Percentiles rank a stretch among this genome's conserved stretches.
Conservation (phyloP, 306 rosid genomes). For the Clitoria ternatea region DNA sequence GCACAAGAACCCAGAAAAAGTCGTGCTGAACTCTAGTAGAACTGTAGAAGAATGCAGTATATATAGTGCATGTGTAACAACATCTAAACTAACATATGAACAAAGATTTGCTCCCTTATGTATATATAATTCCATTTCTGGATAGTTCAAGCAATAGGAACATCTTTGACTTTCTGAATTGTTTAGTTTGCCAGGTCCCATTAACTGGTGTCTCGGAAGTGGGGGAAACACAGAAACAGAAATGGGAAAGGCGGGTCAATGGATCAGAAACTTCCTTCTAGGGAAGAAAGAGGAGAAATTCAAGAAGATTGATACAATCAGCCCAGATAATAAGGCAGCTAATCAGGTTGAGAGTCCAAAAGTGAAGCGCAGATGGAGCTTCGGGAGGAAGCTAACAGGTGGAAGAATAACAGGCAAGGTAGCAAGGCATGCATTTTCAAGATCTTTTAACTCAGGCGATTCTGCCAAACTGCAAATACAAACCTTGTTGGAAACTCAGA, state of each 20-base stretch:
- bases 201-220: neutral
- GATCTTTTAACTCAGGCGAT: constrained; percentile 49
- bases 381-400: constrained; percentile 50
- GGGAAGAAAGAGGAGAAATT: constrained; percentile 55
- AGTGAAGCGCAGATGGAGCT: constrained; percentile 72
- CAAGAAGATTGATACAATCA: constrained; percentile 33
- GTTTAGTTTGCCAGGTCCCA: constrained; percentile 3
- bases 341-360: constrained; percentile 35
- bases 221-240: neutral
- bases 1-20: constrained; percentile 25
- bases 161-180: neutral
- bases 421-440: constrained; percentile 39
- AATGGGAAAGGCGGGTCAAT: constrained; percentile 78
- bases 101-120: neutral
- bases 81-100: constrained; percentile 15
- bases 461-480: constrained; percentile 29
- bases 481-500: constrained; percentile 20
- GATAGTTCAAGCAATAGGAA: neutral
- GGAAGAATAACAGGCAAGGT: constrained; percentile 43
- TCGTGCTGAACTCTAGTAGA: neutral
- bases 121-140: neutral
- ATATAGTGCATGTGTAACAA: constrained; percentile 5
- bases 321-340: constrained; percentile 13
- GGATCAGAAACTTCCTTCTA: constrained; percentile 66
- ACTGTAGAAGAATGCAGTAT: neutral